Conservation (phyloP, 441 rosid species). For the Gossypium gossypioides region DNA sequence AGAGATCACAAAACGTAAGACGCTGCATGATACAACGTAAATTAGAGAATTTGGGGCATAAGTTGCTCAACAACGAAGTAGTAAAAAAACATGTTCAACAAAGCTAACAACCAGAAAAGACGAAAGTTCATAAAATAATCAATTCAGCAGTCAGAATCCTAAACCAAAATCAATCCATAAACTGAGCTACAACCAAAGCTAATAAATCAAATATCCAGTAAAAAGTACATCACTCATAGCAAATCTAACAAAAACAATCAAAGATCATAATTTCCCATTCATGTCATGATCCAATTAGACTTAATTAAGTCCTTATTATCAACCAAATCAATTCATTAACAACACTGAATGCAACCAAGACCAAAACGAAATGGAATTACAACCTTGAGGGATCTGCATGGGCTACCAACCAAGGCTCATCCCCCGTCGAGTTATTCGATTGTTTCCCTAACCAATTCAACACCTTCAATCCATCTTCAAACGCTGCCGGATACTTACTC, state of each 20-base stretch:
- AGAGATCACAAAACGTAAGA: neutral
- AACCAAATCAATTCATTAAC: neutral
- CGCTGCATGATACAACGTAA: neutral
- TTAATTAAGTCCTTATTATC: neutral
- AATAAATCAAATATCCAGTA: neutral
- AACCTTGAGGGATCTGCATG: slow-evolving; percentile 94
- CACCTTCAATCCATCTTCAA: slow-evolving; percentile 72
- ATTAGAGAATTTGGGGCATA: neutral
- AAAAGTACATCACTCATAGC: neutral
- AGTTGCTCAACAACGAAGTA: neutral
- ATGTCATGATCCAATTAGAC: neutral
- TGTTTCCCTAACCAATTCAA: slow-evolving; percentile 85
- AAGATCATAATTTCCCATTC: neutral
- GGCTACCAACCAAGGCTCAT: slow-evolving; percentile 94
- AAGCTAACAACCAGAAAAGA: neutral
- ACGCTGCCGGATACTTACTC: slow-evolving; percentile 75
- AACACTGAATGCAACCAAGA: too few species aligned
- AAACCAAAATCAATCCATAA: neutral
- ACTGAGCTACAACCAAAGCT: neutral
- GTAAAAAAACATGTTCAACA: neutral
- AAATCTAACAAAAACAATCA: neutral
- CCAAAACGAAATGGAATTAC: neutral
- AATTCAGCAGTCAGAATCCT: neutral
- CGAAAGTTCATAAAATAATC: too few species aligned
- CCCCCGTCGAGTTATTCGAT: slow-evolving; percentile 76